Base-by-base conservation (phyloP, 352 stramenopile species). In the Pythium utonaiense region DNA sequence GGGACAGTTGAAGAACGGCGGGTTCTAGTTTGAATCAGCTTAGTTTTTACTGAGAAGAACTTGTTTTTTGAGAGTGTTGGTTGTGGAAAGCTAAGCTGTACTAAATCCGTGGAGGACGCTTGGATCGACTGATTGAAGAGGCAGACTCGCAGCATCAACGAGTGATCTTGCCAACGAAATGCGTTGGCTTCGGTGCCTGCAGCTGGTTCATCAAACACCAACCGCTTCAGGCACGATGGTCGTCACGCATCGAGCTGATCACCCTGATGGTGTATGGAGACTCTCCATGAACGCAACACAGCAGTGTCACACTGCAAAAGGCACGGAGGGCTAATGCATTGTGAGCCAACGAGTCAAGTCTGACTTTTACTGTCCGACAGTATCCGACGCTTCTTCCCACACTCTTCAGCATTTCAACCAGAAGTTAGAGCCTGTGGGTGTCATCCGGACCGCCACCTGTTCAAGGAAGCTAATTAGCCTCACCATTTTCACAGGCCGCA, bases 401-500 rank as follows among this genome's bases (percentile, higher is more conserved):
- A 19, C 40, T 47, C 40, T 47, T 25, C 40, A 47, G 40, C 17
- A 14, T 47, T 27, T 47, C 3, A 19, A 12, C 40, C 40, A 47
- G n/a, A 47, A 25, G 44, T 19, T 28, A 52, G 27, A 52, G 44
- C 24, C 22, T 33, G 44, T n/a, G 1, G 5, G 16, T 25, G 28
- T 34, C 48, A 54, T 34, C 25, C 36, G 48, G 48, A 24, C 9
- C 25, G 5, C 48, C 48, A 54, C 40, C 48, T 54, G 48, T 54
- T 54, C 25, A 40, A 27, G 28, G 28, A 40, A 54, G 28, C 48
- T 54, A 54, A 54, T 42, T 40, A 41, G 17, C 48, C 25, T 47
- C 2, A n/a, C n/a, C 12, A 34, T 21, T 33, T 22, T 19, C 44
- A 19, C n/a, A 19, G 6, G 6, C 12, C 40, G 16, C 36, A 47